Evolutionary conservation across 164 flowering plant species (phyloP).

Genomic region (Nymphaea thermarum): DNA sequence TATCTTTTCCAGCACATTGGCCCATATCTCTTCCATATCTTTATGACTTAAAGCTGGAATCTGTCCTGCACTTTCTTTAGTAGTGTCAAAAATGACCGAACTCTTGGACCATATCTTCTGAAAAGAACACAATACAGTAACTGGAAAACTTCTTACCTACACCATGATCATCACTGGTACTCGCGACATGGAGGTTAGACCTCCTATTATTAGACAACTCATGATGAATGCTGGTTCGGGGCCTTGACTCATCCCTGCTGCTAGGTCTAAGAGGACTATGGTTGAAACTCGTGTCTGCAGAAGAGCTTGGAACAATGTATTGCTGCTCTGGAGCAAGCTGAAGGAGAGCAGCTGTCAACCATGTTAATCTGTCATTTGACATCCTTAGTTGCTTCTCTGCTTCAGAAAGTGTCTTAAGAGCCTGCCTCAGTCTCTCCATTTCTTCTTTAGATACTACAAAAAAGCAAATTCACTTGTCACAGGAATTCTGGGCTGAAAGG

Average conservation of each 20-base stretch:
- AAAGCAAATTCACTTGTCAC: constrained; percentile 8
- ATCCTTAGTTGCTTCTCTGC: constrained; percentile 92
- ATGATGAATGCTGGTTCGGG: constrained; percentile 14
- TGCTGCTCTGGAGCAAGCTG: constrained; percentile 98
- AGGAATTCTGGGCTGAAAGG: background rate
- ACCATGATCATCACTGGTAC: constrained; percentile 15
- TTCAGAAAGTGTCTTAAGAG: constrained; percentile 85
- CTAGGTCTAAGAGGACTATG: constrained; percentile 39
- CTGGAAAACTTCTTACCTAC: constrained; percentile 3
- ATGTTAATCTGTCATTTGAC: constrained; percentile 86
- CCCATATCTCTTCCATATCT: constrained; percentile 72
- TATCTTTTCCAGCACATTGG: constrained; percentile 55
- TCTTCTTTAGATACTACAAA: constrained; percentile 81
- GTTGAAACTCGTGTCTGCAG: constrained; percentile 56
- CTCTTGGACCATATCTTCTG: background rate
- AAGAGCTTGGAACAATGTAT: constrained; percentile 69
- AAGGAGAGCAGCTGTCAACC: constrained; percentile 96
- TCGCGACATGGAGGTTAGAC: constrained; percentile 22
- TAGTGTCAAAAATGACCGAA: constrained; percentile 10
- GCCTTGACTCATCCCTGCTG: constrained; percentile 27
- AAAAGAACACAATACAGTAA: no score
- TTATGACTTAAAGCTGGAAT: constrained; percentile 17
- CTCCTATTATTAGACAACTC: constrained; percentile 20
- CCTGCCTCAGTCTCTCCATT: constrained; percentile 91
- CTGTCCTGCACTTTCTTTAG: constrained; percentile 20